These are phyloP conservation scores for Kernera saxatilis DNA, from an alignment of 345 rosid species.

Conservation along the genomic window DNA sequence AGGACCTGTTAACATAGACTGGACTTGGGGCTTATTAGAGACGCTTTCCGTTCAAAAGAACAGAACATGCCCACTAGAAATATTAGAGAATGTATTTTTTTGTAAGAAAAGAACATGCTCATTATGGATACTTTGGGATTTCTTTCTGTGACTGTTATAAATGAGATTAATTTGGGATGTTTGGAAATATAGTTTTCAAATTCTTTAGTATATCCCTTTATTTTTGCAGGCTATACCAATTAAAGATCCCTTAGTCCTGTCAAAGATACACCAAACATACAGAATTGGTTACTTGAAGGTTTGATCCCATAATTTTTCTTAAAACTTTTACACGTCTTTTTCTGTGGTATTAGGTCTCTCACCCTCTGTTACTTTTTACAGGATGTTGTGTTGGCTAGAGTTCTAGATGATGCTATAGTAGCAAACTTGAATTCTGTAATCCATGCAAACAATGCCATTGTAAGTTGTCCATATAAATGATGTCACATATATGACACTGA, in stretches of 20 bases:
- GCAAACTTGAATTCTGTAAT: conserved; percentile 88
- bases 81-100: background rate
- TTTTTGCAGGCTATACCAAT: conserved; percentile 79
- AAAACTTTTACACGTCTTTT: background rate
- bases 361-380: conserved; percentile 25
- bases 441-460: conserved; percentile 86
- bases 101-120: background rate
- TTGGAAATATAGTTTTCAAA: background rate
- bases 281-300: conserved; percentile 98
- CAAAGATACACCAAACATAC: conserved; percentile 96
- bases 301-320: conserved; percentile 14
- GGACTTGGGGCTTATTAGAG: background rate
- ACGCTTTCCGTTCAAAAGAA: background rate
- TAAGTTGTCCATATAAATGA: conserved; percentile 39
- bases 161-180: background rate
- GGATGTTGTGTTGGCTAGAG: conserved; percentile 97
- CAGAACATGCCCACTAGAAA: background rate
- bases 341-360: conserved; percentile 1
- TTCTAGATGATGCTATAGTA: conserved; percentile 81
- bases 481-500: background rate
- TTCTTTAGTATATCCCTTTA: background rate
- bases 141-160: background rate
- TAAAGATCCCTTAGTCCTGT: conserved; percentile 70
- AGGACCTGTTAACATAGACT: background rate
- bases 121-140: background rate